These are phyloP conservation scores for Aureobasidium melanogenum DNA, from an alignment of 2,329 filamentous ascomycete genomes.

Conservation along the genomic window DNA sequence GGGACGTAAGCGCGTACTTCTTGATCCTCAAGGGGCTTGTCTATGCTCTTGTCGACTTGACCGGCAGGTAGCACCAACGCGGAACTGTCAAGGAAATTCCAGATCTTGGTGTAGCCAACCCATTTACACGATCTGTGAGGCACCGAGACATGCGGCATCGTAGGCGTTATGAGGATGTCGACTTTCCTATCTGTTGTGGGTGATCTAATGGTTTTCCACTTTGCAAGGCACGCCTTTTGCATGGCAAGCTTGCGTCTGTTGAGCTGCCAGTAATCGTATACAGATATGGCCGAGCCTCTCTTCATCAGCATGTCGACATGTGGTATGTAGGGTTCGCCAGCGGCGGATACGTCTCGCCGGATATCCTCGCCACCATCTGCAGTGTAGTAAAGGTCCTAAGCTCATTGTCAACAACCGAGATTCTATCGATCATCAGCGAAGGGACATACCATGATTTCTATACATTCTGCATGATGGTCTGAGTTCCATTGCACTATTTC, in stretches of 20 bases:
- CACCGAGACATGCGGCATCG: conserved; percentile 52
- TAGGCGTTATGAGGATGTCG: conserved; percentile 38
- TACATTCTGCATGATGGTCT: not conserved
- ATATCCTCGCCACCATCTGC: not conserved
- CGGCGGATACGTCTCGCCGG: not conserved
- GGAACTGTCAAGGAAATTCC: conserved; percentile 44
- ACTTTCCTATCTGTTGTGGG: conserved; percentile 30
- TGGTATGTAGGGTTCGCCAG: conserved; percentile 33
- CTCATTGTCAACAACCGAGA: not conserved
- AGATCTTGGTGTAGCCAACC: conserved; percentile 25
- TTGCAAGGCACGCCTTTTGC: conserved; percentile 50
- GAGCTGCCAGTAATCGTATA: conserved; percentile 60
- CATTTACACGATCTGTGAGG: conserved; percentile 30
- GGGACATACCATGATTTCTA: not conserved
- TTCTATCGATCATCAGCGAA: not conserved
- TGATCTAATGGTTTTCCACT: conserved; percentile 45
- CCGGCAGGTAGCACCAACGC: conserved; percentile 49
- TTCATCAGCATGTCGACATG: conserved; percentile 51
- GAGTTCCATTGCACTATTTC: not conserved
- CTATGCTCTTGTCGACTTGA: not conserved
- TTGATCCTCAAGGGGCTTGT: not conserved
- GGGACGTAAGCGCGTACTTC: not conserved
- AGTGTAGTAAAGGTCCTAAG: not conserved
- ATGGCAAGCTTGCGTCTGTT: conserved; percentile 48
- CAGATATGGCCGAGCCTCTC: conserved; percentile 45